Percentiles rank a stretch among this genome's conserved stretches.
phyloP scores from a whole-genome alignment of 106 monocot genomes.

The Platanthera guangdongensis region DNA sequence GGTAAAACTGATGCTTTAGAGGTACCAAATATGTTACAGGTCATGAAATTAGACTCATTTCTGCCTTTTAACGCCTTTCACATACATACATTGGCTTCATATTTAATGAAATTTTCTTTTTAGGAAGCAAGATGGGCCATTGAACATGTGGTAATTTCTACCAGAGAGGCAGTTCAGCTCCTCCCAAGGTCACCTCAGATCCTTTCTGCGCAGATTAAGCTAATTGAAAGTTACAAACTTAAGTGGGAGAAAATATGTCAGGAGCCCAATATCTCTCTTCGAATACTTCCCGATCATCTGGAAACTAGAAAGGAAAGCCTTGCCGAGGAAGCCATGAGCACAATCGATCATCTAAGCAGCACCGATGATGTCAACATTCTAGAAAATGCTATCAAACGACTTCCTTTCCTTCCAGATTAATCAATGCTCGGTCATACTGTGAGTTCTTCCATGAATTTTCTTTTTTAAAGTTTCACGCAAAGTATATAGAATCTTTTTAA shows the following conservation, averaged over 20 bases:
- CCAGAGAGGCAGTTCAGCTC: slow-evolving; percentile 44
- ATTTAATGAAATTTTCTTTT: neutral
- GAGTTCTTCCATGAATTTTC: neutral
- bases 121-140: slow-evolving; percentile 87
- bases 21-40: slow-evolving; percentile 21
- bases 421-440: neutral
- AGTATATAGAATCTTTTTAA: neutral
- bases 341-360: slow-evolving; percentile 2
- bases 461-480: neutral
- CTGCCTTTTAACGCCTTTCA: neutral
- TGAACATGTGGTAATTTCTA: slow-evolving; percentile 73
- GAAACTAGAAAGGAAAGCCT: slow-evolving; percentile 1
- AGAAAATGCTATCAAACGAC: slow-evolving; percentile 16
- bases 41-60: neutral
- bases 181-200: slow-evolving; percentile 53
- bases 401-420: slow-evolving; percentile 30
- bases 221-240: slow-evolving; percentile 57
- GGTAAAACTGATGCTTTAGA: slow-evolving; percentile 70
- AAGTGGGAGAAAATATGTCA: slow-evolving; percentile 46
- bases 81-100: neutral
- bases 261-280: slow-evolving; percentile 36
- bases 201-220: slow-evolving; percentile 44
- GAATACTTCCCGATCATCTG: slow-evolving; percentile 44
- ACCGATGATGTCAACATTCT: slow-evolving; percentile 4
- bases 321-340: neutral